A percentile compares a stretch with the other conserved stretches of the same genome.
phyloP scores from a whole-genome alignment of 768 basidiomycete species.

The Pholiota molesta region DNA sequence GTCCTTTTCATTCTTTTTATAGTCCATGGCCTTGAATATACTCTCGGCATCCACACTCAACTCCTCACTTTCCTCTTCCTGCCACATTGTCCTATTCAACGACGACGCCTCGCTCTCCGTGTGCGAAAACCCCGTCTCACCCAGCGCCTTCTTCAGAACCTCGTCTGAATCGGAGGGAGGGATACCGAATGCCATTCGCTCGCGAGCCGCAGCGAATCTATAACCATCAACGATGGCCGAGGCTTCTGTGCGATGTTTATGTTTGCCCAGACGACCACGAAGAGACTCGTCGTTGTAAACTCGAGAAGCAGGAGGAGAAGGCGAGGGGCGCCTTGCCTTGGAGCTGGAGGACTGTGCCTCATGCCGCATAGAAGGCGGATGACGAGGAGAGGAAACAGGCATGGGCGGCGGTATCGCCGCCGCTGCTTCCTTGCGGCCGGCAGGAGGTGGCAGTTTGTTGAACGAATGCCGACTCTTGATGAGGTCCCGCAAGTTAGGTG shows the following conservation, averaged over 20 bases:
- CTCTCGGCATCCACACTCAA: slow-evolving; percentile 52
- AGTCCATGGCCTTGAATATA: slow-evolving; percentile 44
- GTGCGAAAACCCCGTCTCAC: slow-evolving; percentile 31
- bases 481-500: slow-evolving; percentile 23
- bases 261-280: background rate
- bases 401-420: background rate
- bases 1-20: slow-evolving; percentile 22
- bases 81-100: slow-evolving; percentile 42
- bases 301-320: background rate
- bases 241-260: slow-evolving; percentile 10
- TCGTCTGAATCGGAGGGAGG: slow-evolving; percentile 46
- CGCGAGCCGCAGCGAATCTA: slow-evolving; percentile 42
- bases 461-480: slow-evolving; percentile 24
- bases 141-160: slow-evolving; percentile 17
- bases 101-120: slow-evolving; percentile 53
- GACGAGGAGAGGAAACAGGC: background rate
- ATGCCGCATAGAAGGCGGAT: background rate
- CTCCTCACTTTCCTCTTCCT: slow-evolving; percentile 40
- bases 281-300: background rate
- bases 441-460: slow-evolving; percentile 6
- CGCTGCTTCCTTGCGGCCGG: background rate
- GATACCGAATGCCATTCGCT: slow-evolving; percentile 56
- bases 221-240: slow-evolving; percentile 20
- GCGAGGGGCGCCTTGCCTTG: background rate
- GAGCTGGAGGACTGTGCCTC: background rate